phyloP scores from a whole-genome alignment of 73 alveolate species.

The Symbiodinium pilosum region DNA sequence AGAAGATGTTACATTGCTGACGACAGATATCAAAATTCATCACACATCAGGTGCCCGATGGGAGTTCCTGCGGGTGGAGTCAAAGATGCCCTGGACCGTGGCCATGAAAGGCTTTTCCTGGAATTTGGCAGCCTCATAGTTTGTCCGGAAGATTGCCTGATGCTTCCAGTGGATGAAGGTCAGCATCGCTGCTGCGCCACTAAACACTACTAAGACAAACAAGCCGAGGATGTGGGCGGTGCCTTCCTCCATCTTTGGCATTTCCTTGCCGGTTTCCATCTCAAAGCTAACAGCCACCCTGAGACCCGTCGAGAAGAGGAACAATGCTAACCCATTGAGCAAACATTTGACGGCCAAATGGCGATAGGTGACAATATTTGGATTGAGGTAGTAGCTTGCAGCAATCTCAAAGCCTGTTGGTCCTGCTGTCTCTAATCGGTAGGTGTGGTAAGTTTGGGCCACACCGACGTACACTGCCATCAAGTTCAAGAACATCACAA shows the following conservation, averaged over 20 bases:
- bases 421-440: slow-evolving; percentile 9
- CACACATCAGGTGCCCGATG: not conserved
- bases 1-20: no score
- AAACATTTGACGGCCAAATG: slow-evolving; percentile 4
- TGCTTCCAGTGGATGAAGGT: not conserved
- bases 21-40: not conserved
- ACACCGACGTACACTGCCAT: slow-evolving; percentile 7
- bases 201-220: not conserved
- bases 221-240: not conserved
- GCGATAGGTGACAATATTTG: not conserved
- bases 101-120: not conserved
- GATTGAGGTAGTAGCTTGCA: not conserved
- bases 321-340: not conserved
- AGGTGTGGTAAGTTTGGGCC: slow-evolving; percentile 28
- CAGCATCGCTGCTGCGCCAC: not conserved
- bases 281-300: slow-evolving; percentile 19
- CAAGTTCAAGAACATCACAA: slow-evolving; percentile 5
- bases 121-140: not conserved
- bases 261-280: not conserved
- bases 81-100: not conserved
- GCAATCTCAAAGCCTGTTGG: slow-evolving; percentile 33
- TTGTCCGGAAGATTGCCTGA: not conserved
- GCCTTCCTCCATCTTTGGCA: not conserved
- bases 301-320: slow-evolving; percentile 3
- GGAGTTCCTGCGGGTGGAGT: not conserved